Evolutionary conservation across 306 rosid species (phyloP).

Genomic region (Quercus dentata): DNA sequence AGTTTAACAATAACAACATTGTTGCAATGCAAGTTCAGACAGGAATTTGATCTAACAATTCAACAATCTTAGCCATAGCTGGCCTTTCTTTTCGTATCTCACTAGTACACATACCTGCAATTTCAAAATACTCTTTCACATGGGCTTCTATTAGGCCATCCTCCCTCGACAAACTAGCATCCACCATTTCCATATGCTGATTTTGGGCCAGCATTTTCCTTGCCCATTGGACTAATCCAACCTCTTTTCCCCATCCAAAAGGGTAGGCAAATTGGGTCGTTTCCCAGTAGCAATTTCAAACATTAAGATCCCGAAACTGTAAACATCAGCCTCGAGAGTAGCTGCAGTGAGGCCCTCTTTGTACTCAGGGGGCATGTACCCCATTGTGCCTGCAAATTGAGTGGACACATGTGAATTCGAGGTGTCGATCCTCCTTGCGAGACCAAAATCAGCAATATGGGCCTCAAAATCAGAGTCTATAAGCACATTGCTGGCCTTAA

Average conservation of each 20-base stretch:
- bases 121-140: constrained; percentile 58
- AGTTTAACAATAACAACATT: neutral
- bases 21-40: neutral
- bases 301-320: constrained; percentile 82
- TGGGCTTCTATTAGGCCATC: constrained; percentile 35
- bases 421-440: constrained; percentile 57
- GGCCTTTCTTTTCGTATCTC: constrained; percentile 59
- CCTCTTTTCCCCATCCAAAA: constrained; percentile 19
- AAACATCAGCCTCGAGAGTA: constrained; percentile 67
- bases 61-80: constrained; percentile 40
- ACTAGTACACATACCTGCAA: constrained; percentile 55
- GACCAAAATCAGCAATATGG: constrained; percentile 91
- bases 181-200: constrained; percentile 58
- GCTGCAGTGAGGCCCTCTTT: constrained; percentile 54
- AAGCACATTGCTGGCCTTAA: constrained; percentile 75
- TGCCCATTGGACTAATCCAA: constrained; percentile 74
- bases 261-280: constrained; percentile 57
- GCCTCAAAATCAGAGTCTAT: constrained; percentile 62
- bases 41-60: constrained; percentile 27
- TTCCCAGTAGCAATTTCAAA: constrained; percentile 56
- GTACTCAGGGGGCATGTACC: constrained; percentile 98
- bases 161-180: constrained; percentile 42
- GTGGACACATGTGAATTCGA: constrained; percentile 71
- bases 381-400: constrained; percentile 80
- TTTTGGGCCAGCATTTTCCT: constrained; percentile 43